Base-by-base conservation (phyloP, 2,329 filamentous ascomycete genomes). In the Aspergillus sp. region DNA sequence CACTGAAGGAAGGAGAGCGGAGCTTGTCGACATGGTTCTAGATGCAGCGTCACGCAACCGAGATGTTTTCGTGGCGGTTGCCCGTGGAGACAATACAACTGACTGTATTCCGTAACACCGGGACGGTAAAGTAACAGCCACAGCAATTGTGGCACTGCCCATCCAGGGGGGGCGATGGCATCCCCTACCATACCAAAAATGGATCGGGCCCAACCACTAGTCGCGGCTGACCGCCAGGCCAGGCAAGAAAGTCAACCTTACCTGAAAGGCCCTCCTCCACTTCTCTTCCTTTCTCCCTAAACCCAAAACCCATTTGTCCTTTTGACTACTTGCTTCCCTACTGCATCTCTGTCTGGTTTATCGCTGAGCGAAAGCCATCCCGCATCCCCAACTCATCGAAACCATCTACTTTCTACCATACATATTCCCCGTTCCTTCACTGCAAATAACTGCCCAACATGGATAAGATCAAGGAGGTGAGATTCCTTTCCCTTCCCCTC, bases 391-490 rank as follows among this genome's bases (percentile, higher is more conserved):
- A 15, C 42, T 8, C 36, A 52, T 50, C 56, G 10, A 17, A 62
- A 66, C 63, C 63, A 67, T 64, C 70, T 68, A 70, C 69, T 30
- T 64, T 47, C 42, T 38, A 72, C 64, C 60, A 62, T 66, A 68
- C 68, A 72, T 72, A 69, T 62, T 57, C 5, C 19, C 25, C 41
- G 19, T 49, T 56, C 36, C 25, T 32, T 62, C 60, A 51, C 41
- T 69, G 69, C 53, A 55, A 47, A 47, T 56, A 60, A 60, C 62
- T 27, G 38, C 53, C 55, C 77, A 84, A 74, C 74, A 94, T 94
- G 91, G 91, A 95, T 80, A 90, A 89, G 81, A 93, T 95, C 80
- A 93, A 91, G 88, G 89, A 92, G 85, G 90, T 93, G 80, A 84
- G 89, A 84, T 67, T 70, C 56, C 56, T 58, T 54, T 38, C 59